Base-by-base conservation (phyloP, 768 basidiomycete species). In the Porpolomopsis calyptriformis region DNA sequence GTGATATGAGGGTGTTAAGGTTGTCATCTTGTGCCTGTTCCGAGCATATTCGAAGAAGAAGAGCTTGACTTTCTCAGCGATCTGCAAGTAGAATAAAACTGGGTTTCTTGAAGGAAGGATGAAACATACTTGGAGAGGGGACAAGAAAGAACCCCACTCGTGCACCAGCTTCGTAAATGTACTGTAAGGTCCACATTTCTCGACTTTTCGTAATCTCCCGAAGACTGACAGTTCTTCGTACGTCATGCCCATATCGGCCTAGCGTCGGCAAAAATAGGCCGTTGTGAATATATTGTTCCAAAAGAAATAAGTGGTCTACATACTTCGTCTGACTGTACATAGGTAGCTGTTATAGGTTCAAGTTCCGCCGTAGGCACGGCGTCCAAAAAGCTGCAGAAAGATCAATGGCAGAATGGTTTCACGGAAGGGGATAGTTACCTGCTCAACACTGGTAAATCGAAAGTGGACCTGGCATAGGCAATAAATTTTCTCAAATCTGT, bases 161-260 rank as follows among this genome's bases (percentile, higher is more conserved):
- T 90, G 85, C 1, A 91, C 72, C 34, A 99, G 72, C 65, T 97
- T 97, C 26, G 89, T 93, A 60, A 94, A 99, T 70, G 85, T 97
- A 70, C 88, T 88, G 65, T 93, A 98, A 2, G 96, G 94, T 2
- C 96, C 96, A 60, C 90, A 92, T 67, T 98, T 98, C 56, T 96
- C 92, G 33, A 94, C 77, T 65, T 99, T 98, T 43, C 96, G 79
- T 20, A 99, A 72, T 23, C 93, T 73, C 20, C 94, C 96, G 54
- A 92, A 94, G 16, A 90, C 78, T 9, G 90, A 93, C 16, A 99
- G 72, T 54, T 98, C 96, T 54, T 97, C 86, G 58, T 97, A 98
- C 0, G 94, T 96, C 96, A 98, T 98, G 7, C 94, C 94, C 94
- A 98, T 98, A 57, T 98, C 94, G 14, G 77, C 90, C 89, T 90